Evolutionary conservation across 805 yeast species (phyloP), one percentile per base, ranked within the genome.

Genomic region (Candida taoyuanica): DNA sequence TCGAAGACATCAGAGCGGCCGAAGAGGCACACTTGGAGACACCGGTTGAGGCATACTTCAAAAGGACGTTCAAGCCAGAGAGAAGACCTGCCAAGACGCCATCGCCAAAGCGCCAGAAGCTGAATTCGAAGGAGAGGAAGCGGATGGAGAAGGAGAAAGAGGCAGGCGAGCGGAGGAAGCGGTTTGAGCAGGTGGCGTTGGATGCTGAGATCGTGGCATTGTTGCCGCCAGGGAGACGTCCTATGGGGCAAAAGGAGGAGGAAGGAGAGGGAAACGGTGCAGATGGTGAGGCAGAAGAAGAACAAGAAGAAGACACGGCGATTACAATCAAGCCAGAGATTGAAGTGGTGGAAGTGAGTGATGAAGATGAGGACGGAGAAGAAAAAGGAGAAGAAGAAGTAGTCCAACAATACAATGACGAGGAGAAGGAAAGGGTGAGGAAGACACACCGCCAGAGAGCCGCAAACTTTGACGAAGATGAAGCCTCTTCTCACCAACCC

Each of bases 61-160:
- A 35, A 26, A 32, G 31, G 18, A 7, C 7, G 26, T 17, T 25
- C 15, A 7, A 12, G 25, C 11, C 14, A 25, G n/a, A 15, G n/a
- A 12, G 28, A 25, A 25, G 28, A 7, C 11, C 15, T 25, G 28
- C 15, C 11, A 25, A 15, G 28, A 34, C 13, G 28, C 12, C 27
- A 13, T 34, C 37, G 3, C 37, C 37, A 7, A 34, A 28, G 21
- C 37, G 37, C 12, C 34, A 31, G 12, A 26, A 28, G 23, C 35
- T 31, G 12, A 19, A 21, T 5, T 24, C 31, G 25, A 29, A 26
- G 34, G 32, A 29, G 7, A 17, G 28, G 26, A 35, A 30, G 31
- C 29, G 23, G 21, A 15, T 31, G 7, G 21, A 24, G 17, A 28
- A 14, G 11, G 24, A 16, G 33, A 32, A 26, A 23, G 35, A 32